Conservation (phyloP, 192 early-diverging fungal genomes). For the Neocallimastix lanati region DNA sequence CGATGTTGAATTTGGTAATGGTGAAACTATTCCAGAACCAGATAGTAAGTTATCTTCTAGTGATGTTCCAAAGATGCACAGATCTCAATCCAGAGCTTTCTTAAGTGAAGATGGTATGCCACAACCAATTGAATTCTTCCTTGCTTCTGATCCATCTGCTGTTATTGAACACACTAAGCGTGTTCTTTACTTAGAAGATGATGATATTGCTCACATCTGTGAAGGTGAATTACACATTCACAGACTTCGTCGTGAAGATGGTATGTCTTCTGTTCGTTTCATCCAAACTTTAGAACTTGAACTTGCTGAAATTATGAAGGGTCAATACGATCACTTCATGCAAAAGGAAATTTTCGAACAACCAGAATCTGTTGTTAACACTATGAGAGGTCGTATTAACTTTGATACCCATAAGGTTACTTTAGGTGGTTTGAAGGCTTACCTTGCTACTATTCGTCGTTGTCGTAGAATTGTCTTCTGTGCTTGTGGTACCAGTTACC, state of each 20-base stretch:
- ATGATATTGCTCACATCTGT: slow-evolving; percentile 92
- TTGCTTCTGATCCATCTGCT: slow-evolving; percentile 93
- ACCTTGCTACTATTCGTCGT: slow-evolving; percentile 79
- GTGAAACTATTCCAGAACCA: neutral
- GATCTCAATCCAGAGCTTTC: slow-evolving; percentile 87
- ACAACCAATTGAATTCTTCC: slow-evolving; percentile 94
- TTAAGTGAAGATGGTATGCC: slow-evolving; percentile 80
- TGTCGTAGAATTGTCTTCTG: slow-evolving; percentile 91
- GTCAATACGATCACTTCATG: slow-evolving; percentile 96
- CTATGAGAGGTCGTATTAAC: slow-evolving; percentile 98
- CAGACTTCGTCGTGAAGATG: slow-evolving; percentile 89
- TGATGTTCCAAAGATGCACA: slow-evolving; percentile 27
- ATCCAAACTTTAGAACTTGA: slow-evolving; percentile 99
- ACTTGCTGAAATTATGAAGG: slow-evolving; percentile 95
- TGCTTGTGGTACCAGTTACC: slow-evolving; percentile 93
- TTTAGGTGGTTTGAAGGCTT: slow-evolving; percentile 82
- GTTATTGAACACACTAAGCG: slow-evolving; percentile 98
- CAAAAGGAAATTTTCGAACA: slow-evolving; percentile 99
- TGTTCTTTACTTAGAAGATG: slow-evolving; percentile 93
- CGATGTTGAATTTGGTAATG: slow-evolving; percentile 73
- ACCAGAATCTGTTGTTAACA: slow-evolving; percentile 97
- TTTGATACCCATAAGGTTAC: slow-evolving; percentile 81
- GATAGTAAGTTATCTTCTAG: neutral
- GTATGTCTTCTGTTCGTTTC: slow-evolving; percentile 73
- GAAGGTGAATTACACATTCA: slow-evolving; percentile 93